Conservation (phyloP, 352 stramenopile species). For the Saprolegnia diclina region DNA sequence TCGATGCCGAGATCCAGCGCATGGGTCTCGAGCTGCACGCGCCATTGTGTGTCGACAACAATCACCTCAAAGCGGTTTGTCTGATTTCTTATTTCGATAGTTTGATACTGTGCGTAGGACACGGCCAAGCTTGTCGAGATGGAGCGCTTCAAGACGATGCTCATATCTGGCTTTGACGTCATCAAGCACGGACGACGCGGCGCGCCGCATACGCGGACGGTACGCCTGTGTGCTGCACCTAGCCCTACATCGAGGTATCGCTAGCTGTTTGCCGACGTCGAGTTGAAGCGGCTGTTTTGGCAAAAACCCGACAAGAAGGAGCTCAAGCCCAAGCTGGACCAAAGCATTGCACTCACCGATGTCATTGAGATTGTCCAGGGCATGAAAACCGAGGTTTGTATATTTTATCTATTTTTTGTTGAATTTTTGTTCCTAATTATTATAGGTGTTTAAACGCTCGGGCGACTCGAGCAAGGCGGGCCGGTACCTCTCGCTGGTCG, state of each 20-base stretch:
- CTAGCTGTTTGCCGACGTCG: slow-evolving; percentile 57
- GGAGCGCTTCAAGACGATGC: slow-evolving; percentile 50
- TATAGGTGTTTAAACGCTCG: slow-evolving; percentile 57
- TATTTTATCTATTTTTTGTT: neutral
- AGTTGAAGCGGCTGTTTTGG: slow-evolving; percentile 77
- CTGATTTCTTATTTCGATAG: no score
- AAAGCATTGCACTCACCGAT: slow-evolving; percentile 57
- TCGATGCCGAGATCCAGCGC: slow-evolving; percentile 39
- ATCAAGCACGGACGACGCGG: slow-evolving; percentile 67
- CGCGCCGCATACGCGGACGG: slow-evolving; percentile 51
- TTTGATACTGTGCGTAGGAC: neutral
- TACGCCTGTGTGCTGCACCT: neutral
- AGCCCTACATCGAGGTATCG: neutral
- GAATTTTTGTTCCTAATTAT: neutral
- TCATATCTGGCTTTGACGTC: slow-evolving; percentile 66
- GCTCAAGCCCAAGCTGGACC: slow-evolving; percentile 62
- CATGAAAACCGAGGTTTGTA: slow-evolving; percentile 52
- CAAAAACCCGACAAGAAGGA: slow-evolving; percentile 57
- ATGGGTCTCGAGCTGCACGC: slow-evolving; percentile 27
- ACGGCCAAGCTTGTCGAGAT: slow-evolving; percentile 39
- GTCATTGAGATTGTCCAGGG: slow-evolving; percentile 65
- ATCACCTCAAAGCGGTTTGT: slow-evolving; percentile 3
- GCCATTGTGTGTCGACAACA: slow-evolving; percentile 7
- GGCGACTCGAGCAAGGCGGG: slow-evolving; percentile 59
- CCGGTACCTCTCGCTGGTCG: slow-evolving; percentile 68